Evolutionary conservation across 2,329 filamentous ascomycete genomes (phyloP), one percentile per base, ranked within the genome.

Genomic region (Claviceps citrina): DNA sequence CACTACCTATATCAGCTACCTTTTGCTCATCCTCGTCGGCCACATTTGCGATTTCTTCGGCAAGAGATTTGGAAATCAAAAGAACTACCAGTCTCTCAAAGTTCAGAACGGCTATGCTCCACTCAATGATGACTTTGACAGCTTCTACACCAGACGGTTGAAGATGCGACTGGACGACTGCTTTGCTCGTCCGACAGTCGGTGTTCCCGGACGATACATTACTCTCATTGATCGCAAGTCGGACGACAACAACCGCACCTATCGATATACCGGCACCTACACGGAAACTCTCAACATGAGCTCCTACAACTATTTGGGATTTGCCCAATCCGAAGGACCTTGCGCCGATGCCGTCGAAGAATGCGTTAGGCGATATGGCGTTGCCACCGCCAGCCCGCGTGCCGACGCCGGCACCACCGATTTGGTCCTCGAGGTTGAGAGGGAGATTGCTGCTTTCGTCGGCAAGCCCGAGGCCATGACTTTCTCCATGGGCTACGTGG

Each of bases 261-360:
- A 94, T 67, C 76, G 83, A 57, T 78, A 86, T 60, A 87, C 84
- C 2, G 91, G 91, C 43, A 93, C 85, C 36, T 81, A 76, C 43
- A 96, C 89, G 1, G 85, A 98, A 62, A 96, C 91, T 0, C 68
- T 98, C 52, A 98, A 98, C 64, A 82, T 98, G 81, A 95, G 89
- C 66, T 98, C 91, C 1, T 98, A 98, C 72, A 98, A 98, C 63
- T 98, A 98, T 58, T 82, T 98, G 19, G 91, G 91, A 32, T 98
- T 98, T 54, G 91, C 91, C 38, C 91, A 98, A 60, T 95, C 91
- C 0, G 87, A 96, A 49, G 91, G 91, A 9, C 89, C 91, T 31
- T 98, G 91, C 56, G 91, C 91, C 35, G 89, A 96, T 58, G 81
- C 84, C 12, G 84, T 89, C 4, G 91, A 98, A 64, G 81, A 87